Base-by-base conservation (phyloP, 768 basidiomycete species). In the Galerina marginata region DNA sequence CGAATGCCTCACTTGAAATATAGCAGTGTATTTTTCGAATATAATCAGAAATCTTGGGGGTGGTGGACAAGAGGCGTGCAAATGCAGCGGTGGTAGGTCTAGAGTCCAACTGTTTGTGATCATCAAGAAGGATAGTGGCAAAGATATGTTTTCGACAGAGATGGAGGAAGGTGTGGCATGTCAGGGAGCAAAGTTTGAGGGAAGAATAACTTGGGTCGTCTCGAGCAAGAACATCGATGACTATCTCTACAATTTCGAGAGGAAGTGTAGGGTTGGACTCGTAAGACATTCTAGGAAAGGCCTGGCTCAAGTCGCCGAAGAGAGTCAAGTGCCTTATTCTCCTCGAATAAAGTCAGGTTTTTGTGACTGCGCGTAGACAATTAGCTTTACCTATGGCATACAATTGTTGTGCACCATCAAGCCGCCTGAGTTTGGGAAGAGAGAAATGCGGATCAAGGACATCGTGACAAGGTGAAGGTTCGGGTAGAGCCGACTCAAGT, bases 101-200 rank as follows among this genome's bases (percentile, higher is more conserved):
- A 20, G 20, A 20, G 20, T 20, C 20, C 1, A 20, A 20, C 15
- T 38, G 40, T 1, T 40, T 20, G 0, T 33, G 9, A n/a, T 16
- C 12, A 9, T 10, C 9, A 7, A 3, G 3, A 23, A 47, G 29
- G 20, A 58, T 33, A 6, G 47, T 40, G 15, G 57, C 20, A 25
- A 58, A 58, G 40, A 58, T 44, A n/a, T 58, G 57, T 20, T 58
- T 58, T 44, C 49, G 47, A 12, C 38, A 29, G 15, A 58, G 14
- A 33, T 20, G 36, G 14, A 52, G 15, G 4, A 59, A 48, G 5
- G 39, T 49, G n/a, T 45, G 20, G 50, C 49, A 59, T 4, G 37
- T 49, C 4, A 52, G 12, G 16, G 49, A 50, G 39, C 58, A 59
- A 9, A 40, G 26, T 46, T 59, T 59, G 40, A 59, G 40, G 23